Base-by-base conservation (phyloP, 306 rosid species). In the Glycine tomentella region DNA sequence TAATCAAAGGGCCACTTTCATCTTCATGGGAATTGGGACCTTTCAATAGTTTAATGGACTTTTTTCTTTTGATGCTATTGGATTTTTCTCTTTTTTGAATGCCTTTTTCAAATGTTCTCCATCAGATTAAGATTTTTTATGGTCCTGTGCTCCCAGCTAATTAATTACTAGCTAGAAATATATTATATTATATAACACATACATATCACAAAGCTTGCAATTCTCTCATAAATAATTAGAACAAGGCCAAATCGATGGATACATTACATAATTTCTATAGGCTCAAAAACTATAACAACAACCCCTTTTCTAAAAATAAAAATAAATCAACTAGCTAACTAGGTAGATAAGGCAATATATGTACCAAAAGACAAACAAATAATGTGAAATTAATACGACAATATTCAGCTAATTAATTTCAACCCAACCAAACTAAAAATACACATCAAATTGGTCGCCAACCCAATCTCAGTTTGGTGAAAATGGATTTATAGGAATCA, bases 1-100 rank as follows among this genome's bases (percentile, higher is more conserved):
- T 61, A 81, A 58, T 84, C 85, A 76, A 74, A 77, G 80, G 80
- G 90, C 80, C 89, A 82, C 88, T 80, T 84, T 88, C 86, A 38
- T 69, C 64, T 84, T 78, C 88, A 78, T 88, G 87, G 79, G 87
- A 85, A 79, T 82, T 87, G 90, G 83, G 87, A 81, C 87, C 92
- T 87, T 87, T 76, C 49, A 49, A 51, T 53, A 59, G 40, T 40
- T 78, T 67, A 85, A 77, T 78, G 82, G 83, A 83, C 81, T n/a
- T 74, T 80, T 20, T 77, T 78, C 78, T 83, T 86, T 85, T 65
- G 2, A 58, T 72, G 80, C 76, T 76, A 3, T 81, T 81, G 76
- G 71, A 57, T 40, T 49, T 70, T 73, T 71, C 68, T 76, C 69
- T 78, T 69, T 79, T 87, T 81, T 62, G 15, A 77, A 49, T 80